These are phyloP conservation scores for Talaromyces amestolkiae DNA, from an alignment of 2,329 filamentous ascomycete species.

Conservation along the genomic window DNA sequence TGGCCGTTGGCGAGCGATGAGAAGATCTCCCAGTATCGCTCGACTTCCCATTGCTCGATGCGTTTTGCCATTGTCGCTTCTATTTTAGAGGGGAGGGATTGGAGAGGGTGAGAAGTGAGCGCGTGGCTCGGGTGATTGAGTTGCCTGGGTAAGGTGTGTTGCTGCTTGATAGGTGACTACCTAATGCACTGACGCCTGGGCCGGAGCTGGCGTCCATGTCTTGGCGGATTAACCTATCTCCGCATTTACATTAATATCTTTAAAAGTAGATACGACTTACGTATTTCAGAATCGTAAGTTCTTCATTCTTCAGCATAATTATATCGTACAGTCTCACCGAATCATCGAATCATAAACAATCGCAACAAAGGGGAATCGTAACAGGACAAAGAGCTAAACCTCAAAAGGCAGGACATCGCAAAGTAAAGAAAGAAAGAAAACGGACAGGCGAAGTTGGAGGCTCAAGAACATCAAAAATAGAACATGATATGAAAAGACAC, in stretches of 20 bases:
- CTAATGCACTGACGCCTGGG: conserved; percentile 2
- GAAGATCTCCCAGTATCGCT: conserved; percentile 80
- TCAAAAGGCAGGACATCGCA: neutral
- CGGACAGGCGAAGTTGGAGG: neutral
- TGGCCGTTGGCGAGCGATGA: conserved; percentile 64
- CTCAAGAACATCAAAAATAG: neutral
- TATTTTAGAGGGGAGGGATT: neutral
- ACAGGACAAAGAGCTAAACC: conserved; percentile 10
- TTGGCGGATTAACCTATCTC: conserved; percentile 9
- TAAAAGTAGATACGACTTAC: neutral
- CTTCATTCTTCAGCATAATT: conserved; percentile 2
- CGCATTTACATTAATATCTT: neutral
- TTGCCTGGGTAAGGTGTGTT: neutral
- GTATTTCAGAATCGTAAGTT: neutral
- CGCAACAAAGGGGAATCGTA: conserved; percentile 21
- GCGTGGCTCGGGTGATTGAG: conserved; percentile 1
- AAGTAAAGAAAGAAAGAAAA: neutral
- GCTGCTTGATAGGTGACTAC: neutral
- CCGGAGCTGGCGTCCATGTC: conserved; percentile 3
- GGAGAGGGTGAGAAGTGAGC: neutral
- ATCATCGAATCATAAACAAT: conserved; percentile 13
- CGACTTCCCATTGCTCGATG: conserved; percentile 71
- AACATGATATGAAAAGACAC: neutral
- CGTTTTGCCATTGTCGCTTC: conserved; percentile 37
- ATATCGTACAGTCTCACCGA: conserved; percentile 13